phyloP scores from a whole-genome alignment of 257 asterid genomes.

The Jasminum sambac region DNA sequence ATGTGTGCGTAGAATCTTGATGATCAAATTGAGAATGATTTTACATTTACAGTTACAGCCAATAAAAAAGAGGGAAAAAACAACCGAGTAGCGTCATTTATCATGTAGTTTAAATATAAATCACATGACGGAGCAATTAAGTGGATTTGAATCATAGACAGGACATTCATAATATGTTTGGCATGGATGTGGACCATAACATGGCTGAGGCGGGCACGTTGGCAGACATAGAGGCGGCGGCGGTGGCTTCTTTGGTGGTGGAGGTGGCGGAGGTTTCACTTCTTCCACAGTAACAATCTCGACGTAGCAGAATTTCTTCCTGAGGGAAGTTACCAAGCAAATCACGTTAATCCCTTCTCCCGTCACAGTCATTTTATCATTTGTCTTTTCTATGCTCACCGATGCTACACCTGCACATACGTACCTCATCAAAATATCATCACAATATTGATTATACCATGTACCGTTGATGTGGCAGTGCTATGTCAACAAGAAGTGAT shows the following conservation, averaged over 20 bases:
- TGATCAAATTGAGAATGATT: too few relatives aligned
- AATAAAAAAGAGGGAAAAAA: too few relatives aligned
- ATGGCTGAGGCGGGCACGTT: neutral
- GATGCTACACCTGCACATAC: constrained; percentile 33
- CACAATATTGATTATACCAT: too few relatives aligned
- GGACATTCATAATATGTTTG: neutral
- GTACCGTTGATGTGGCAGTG: too few relatives aligned
- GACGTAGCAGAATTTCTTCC: constrained; percentile 34
- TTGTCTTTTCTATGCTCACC: constrained; percentile 26
- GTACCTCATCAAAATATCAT: too few relatives aligned
- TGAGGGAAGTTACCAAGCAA: constrained; percentile 32
- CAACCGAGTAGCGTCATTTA: too few relatives aligned
- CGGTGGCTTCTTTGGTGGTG: neutral
- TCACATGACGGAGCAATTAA: constrained; percentile 24
- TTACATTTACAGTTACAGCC: too few relatives aligned
- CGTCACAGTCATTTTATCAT: constrained; percentile 28
- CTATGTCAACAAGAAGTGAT: too few relatives aligned
- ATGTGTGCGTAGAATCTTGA: too few relatives aligned
- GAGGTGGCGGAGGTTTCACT: constrained; percentile 1
- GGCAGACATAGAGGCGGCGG: neutral
- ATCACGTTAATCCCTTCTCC: constrained; percentile 44
- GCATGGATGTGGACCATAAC: neutral
- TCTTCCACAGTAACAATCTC: constrained; percentile 22
- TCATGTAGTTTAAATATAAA: neutral
- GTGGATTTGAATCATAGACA: constrained; percentile 4